These are phyloP conservation scores for Wickerhamiella slavikovae DNA, from an alignment of 805 yeast species.

Conservation along the genomic window DNA sequence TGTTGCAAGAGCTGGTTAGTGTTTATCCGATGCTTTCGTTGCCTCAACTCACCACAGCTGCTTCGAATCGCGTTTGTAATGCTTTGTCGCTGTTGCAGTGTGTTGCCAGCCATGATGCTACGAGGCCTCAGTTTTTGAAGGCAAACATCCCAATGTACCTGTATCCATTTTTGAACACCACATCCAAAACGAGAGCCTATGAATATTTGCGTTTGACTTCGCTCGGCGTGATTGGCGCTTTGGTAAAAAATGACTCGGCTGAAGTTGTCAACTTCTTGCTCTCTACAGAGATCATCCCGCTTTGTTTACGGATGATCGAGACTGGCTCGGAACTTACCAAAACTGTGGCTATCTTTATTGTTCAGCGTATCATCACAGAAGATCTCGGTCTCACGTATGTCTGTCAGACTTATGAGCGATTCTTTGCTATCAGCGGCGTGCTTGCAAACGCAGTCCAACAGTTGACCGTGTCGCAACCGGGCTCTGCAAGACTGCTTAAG, in stretches of 20 bases:
- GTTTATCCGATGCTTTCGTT: conserved; percentile 84
- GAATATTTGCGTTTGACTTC: conserved; percentile 86
- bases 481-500: conserved; percentile 64
- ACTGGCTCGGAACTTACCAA: conserved; percentile 82
- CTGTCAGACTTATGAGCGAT: conserved; percentile 88
- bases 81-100: conserved; percentile 89
- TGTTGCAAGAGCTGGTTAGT: conserved; percentile 71
- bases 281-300: conserved; percentile 91
- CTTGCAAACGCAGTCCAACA: conserved; percentile 77
- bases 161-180: conserved; percentile 85
- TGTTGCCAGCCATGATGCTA: conserved; percentile 87
- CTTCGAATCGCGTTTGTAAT: conserved; percentile 84
- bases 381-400: conserved; percentile 81
- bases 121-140: conserved; percentile 61
- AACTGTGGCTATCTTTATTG: conserved; percentile 90
- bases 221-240: conserved; percentile 89
- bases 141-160: conserved; percentile 85
- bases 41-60: conserved; percentile 64
- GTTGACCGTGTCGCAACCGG: conserved; percentile 37
- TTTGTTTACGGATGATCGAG: conserved; percentile 89
- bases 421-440: conserved; percentile 82
- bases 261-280: conserved; percentile 81
- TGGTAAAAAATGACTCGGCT: conserved; percentile 88
- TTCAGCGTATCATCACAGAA: conserved; percentile 80
- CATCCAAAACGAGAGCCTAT: conserved; percentile 77